Base-by-base conservation (phyloP, 2,329 filamentous ascomycete species). In the Bipolaris gigantea region DNA sequence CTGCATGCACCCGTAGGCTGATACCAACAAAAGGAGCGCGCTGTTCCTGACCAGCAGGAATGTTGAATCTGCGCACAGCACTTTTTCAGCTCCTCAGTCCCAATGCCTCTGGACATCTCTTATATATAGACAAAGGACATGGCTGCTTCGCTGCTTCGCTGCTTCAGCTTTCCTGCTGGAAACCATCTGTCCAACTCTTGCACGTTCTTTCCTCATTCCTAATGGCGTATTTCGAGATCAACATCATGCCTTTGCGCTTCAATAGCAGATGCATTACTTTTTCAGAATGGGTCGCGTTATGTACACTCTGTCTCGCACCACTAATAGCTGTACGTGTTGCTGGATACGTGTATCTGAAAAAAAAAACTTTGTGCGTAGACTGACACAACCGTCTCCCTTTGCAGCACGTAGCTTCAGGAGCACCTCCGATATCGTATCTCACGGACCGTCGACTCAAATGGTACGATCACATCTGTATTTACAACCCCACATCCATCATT, bases 401-500 rank as follows among this genome's bases (percentile, higher is more conserved):
- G 2, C 13, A 42, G 40, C 72, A 75, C 49, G 54, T 75, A 39
- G 23, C 66, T 13, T 53, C 63, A 2, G 72, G 70, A 0, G 54
- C 63, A 0, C 69, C 70, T 19, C 45, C 43, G 3, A 34, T 59
- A 10, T 61, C 65, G 0, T 60, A 65, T 56, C 48, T 73, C 18
- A 43, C 39, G 16, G 10, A 48, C 11, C 35, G 23, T 4, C 48
- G 42, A 9, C 71, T 70, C 0, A 53, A 30, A 18, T 75, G 70
- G 73, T 62, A 69, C 51, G 69, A 75, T 10, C 38, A 49, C 3
- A 33, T 75, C 1, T 59, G 60, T 13, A 62, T 62, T 36, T 75
- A 67, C 41, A 76, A 75, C 50, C 73, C 73, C 0, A 75, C 70
- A 4, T 71, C 73, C 0, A 75, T 76, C 10, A 32, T 75, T 15